Evolutionary conservation across 1,284 basidiomycete species (phyloP).

Genomic region (Puccinia hordei): DNA sequence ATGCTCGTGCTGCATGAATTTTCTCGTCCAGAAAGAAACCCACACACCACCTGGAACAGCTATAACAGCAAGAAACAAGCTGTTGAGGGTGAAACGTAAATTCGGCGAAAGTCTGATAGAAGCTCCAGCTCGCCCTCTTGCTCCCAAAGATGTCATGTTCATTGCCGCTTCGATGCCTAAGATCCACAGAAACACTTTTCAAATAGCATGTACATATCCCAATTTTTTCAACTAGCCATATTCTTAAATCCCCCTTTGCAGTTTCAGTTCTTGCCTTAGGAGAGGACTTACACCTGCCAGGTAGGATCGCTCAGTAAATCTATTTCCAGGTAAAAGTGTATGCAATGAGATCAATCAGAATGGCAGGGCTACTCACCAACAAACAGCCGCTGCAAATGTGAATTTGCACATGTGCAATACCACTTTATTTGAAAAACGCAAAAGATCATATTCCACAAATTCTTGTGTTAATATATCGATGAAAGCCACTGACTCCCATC

Average conservation of each 20-base stretch:
- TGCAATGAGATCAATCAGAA: too few relatives aligned
- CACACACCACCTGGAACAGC: neutral
- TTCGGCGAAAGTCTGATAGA: neutral
- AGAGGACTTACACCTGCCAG: neutral
- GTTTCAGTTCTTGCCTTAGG: too few relatives aligned
- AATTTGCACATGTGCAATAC: neutral
- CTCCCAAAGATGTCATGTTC: neutral
- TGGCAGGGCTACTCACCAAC: conserved; percentile 13
- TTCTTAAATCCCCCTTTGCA: too few relatives aligned
- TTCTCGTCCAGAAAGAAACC: too few relatives aligned
- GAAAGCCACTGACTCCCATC: neutral
- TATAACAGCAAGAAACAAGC: neutral
- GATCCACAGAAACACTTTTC: conserved; percentile 13
- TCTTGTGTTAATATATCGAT: neutral
- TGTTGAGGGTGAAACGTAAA: neutral
- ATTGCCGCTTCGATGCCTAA: neutral
- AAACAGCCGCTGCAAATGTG: neutral
- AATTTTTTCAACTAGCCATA: too few relatives aligned
- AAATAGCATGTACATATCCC: too few relatives aligned
- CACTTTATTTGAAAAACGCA: neutral
- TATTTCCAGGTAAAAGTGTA: too few relatives aligned
- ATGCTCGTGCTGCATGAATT: too few relatives aligned
- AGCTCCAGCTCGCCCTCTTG: neutral
- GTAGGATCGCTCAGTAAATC: neutral
- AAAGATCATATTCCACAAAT: neutral